A percentile compares a stretch with the other conserved stretches of the same genome.
Evolutionary conservation across 345 rosid species (phyloP).

Genomic region (Syzygium aromaticum): DNA sequence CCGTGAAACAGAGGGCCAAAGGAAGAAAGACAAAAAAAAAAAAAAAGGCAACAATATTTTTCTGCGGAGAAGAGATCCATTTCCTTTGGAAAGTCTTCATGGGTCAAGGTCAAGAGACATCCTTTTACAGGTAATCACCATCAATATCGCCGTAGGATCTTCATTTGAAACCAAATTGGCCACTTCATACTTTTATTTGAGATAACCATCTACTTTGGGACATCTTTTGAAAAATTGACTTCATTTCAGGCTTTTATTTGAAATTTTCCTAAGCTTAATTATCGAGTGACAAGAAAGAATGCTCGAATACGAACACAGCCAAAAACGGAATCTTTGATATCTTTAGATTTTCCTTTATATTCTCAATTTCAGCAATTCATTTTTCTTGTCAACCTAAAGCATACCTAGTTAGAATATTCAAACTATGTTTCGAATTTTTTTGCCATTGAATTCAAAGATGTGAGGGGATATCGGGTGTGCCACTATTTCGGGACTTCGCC

Average conservation of each 20-base stretch:
- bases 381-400: background rate
- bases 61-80: background rate
- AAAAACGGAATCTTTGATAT: background rate
- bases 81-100: background rate
- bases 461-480: background rate
- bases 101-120: background rate
- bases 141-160: background rate
- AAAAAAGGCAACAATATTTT: background rate
- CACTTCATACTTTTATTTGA: background rate
- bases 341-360: background rate
- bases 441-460: background rate
- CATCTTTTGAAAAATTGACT: background rate
- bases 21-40: background rate
- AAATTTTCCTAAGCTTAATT: background rate
- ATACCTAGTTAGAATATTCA: background rate
- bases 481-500: background rate
- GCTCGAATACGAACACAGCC: background rate
- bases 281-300: background rate
- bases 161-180: background rate
- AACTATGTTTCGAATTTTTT: background rate
- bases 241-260: background rate
- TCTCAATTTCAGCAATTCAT: background rate
- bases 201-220: background rate
- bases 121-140: background rate
- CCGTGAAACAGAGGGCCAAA: background rate